phyloP scores from a whole-genome alignment of 1,139 yeast species.

The Yamadazyma sp. region DNA sequence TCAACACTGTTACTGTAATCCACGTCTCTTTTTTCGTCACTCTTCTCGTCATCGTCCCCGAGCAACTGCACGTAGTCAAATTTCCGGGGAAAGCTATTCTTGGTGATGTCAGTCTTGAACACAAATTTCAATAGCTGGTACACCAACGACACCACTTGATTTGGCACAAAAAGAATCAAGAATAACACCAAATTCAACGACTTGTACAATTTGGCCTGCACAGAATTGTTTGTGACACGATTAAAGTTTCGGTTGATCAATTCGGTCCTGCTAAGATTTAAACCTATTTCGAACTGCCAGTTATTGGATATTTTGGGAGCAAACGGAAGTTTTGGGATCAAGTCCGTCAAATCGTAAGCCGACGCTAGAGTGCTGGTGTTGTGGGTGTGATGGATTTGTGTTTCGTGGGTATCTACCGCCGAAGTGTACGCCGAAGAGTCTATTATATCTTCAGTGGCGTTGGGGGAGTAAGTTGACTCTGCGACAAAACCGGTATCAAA shows the following conservation, averaged over 20 bases:
- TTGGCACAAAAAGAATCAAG: constrained; percentile 48
- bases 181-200: constrained; percentile 37
- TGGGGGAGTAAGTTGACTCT: constrained; percentile 1
- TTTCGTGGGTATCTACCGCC: background rate
- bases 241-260: constrained; percentile 4
- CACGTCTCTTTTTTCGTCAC: background rate
- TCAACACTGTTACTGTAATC: background rate
- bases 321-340: constrained; percentile 41
- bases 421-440: constrained; percentile 2
- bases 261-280: constrained; percentile 34
- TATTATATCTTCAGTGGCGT: background rate
- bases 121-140: constrained; percentile 33
- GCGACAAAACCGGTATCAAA: constrained; percentile 50
- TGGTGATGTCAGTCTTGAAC: constrained; percentile 6
- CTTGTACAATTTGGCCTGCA: constrained; percentile 6
- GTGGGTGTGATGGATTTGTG: background rate
- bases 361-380: background rate
- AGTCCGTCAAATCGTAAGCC: constrained; percentile 12
- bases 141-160: constrained; percentile 33
- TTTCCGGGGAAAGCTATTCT: constrained; percentile 12
- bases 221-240: constrained; percentile 4
- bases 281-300: constrained; percentile 49
- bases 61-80: constrained; percentile 11
- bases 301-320: constrained; percentile 41
- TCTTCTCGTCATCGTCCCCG: constrained; percentile 1